Conservation (phyloP, 2,329 filamentous ascomycete species). For the Neoascochyta sp. region DNA sequence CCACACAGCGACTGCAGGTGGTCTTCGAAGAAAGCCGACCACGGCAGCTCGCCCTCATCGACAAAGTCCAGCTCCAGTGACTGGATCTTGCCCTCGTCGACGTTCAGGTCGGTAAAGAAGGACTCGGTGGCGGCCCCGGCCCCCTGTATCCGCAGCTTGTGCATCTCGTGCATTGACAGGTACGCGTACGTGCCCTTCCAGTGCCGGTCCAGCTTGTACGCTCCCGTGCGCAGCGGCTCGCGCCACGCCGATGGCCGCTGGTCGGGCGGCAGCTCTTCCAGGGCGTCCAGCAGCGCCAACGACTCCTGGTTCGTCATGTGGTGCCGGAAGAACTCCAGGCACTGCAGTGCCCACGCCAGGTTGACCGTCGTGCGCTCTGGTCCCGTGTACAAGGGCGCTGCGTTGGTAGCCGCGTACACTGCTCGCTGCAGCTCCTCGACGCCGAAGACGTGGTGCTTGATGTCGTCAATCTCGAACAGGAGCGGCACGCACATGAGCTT, state of each 20-base stretch:
- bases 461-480: conserved; percentile 19
- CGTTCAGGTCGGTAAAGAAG: conserved; percentile 30
- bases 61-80: conserved; percentile 34
- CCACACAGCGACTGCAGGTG: conserved; percentile 36
- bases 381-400: conserved; percentile 43
- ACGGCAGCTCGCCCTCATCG: conserved; percentile 20
- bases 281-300: conserved; percentile 37
- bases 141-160: conserved; percentile 11
- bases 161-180: conserved; percentile 24
- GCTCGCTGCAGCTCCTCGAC: conserved; percentile 46
- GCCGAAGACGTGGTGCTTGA: conserved; percentile 23
- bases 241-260: conserved; percentile 46
- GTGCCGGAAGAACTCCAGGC: conserved; percentile 53
- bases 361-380: conserved; percentile 40
- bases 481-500: conserved; percentile 35
- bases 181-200: conserved; percentile 53
- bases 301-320: conserved; percentile 44
- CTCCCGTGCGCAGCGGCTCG: conserved; percentile 33
- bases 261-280: conserved; percentile 31
- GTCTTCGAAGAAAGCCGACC: conserved; percentile 42
- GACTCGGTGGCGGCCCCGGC: conserved; percentile 18
- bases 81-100: conserved; percentile 30
- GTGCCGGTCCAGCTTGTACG: conserved; percentile 37
- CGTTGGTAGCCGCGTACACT: conserved; percentile 40
- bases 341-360: conserved; percentile 46